phyloP scores from a whole-genome alignment of 2,329 filamentous ascomycete genomes.

The Simplicillium aogashimaense region DNA sequence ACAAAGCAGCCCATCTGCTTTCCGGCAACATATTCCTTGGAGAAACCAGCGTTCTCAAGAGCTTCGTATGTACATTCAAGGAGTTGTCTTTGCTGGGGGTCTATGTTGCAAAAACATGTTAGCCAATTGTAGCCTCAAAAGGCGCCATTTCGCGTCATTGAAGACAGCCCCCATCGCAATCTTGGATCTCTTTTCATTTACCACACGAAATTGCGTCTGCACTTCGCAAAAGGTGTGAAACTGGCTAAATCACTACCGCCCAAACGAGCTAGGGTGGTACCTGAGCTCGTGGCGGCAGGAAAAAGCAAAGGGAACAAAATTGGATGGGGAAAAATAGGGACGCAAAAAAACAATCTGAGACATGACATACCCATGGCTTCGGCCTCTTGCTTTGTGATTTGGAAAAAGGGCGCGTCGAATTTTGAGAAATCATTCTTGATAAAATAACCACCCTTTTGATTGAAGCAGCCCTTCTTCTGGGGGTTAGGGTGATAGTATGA shows the following conservation, averaged over 20 bases:
- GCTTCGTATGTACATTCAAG: constrained; percentile 45
- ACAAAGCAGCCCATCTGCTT: constrained; percentile 40
- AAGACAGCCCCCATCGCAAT: too few relatives aligned
- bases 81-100: constrained; percentile 42
- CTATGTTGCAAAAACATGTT: constrained; percentile 12
- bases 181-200: too few relatives aligned
- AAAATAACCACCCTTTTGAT: constrained; percentile 27
- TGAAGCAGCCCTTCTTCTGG: constrained; percentile 26
- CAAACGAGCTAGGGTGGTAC: not conserved
- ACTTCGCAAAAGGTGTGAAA: not conserved
- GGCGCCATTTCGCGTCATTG: too few relatives aligned
- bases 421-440: constrained; percentile 33
- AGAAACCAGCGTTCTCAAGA: constrained; percentile 40
- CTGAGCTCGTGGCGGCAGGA: not conserved
- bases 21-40: constrained; percentile 33
- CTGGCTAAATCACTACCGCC: too few relatives aligned
- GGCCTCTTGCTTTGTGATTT: constrained; percentile 39
- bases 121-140: not conserved
- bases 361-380: constrained; percentile 28
- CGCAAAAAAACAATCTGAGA: not conserved
- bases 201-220: not conserved
- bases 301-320: too few relatives aligned
- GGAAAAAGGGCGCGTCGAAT: constrained; percentile 44
- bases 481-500: constrained; percentile 24
- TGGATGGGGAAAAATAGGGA: not conserved